phyloP scores from a whole-genome alignment of 768 basidiomycete genomes.

The Auricularia heimuer region DNA sequence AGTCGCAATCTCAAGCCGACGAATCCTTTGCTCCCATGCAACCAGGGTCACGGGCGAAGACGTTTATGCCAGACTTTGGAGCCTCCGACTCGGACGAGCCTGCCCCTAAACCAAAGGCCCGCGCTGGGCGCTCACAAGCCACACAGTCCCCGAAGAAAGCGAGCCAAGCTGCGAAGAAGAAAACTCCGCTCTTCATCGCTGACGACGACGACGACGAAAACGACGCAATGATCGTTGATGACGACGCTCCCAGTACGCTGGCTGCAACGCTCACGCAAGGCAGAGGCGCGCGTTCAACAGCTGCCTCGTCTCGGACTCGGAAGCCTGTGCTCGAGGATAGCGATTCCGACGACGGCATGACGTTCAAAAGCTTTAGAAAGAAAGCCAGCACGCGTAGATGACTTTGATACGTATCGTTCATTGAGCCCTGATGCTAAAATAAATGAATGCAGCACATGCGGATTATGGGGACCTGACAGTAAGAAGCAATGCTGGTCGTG shows the following conservation, averaged over 20 bases:
- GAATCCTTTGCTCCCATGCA: background rate
- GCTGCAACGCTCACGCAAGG: background rate
- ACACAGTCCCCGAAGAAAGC: background rate
- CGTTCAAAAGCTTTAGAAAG: constrained; percentile 51
- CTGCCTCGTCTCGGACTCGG: background rate
- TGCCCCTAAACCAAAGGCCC: background rate
- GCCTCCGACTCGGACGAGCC: background rate
- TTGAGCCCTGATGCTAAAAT: no score
- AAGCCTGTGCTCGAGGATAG: constrained; percentile 29
- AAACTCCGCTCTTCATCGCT: constrained; percentile 5
- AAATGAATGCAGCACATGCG: no score
- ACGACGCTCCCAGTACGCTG: constrained; percentile 10
- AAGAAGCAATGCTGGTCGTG: constrained; percentile 11
- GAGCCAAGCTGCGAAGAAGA: constrained; percentile 2
- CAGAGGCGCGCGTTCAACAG: background rate
- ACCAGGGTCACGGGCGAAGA: background rate
- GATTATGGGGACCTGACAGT: no score
- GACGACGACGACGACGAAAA: constrained; percentile 15
- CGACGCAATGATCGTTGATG: constrained; percentile 16
- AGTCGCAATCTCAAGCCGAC: constrained; percentile 14
- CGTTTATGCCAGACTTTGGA: background rate
- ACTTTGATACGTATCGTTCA: no score
- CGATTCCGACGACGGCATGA: constrained; percentile 61
- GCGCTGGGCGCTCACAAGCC: constrained; percentile 14
- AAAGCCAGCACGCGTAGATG: no score